These are phyloP conservation scores for Cyclotella sp. DNA, from an alignment of 108 stramenopile species.

Conservation along the genomic window DNA sequence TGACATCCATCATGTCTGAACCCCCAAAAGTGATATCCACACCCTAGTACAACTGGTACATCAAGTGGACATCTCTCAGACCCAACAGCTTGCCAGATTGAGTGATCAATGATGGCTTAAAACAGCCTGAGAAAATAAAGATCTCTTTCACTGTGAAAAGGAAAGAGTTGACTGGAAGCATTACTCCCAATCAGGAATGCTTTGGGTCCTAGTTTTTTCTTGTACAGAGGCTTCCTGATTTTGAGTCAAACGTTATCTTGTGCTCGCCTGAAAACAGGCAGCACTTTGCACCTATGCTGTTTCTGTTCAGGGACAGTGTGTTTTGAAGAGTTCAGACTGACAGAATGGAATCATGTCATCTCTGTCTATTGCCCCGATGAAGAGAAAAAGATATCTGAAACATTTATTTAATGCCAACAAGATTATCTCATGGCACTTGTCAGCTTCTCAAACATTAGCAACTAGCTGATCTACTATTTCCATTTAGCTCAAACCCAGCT, in stretches of 20 bases:
- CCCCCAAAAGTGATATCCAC: background rate
- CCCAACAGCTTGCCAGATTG: background rate
- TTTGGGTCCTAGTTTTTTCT: background rate
- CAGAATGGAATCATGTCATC: background rate
- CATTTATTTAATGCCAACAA: background rate
- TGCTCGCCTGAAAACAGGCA: background rate
- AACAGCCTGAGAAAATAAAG: background rate
- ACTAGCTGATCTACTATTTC: background rate
- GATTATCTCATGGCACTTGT: slow-evolving; percentile 11
- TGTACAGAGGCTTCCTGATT: background rate
- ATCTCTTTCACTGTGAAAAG: background rate
- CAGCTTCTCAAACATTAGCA: background rate
- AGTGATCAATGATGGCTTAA: background rate
- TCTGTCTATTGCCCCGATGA: background rate
- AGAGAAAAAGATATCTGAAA: background rate
- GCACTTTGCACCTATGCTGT: background rate
- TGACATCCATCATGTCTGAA: background rate
- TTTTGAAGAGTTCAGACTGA: background rate
- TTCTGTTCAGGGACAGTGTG: background rate
- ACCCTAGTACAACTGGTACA: background rate
- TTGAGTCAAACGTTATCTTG: background rate
- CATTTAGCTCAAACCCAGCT: background rate
- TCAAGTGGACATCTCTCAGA: background rate
- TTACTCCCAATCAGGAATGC: background rate
- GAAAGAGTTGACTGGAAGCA: background rate